Percentiles rank a stretch among this genome's conserved stretches.
These are phyloP conservation scores for Nitzschia sp. DNA, from an alignment of 108 stramenopile species.

Conservation along the genomic window DNA sequence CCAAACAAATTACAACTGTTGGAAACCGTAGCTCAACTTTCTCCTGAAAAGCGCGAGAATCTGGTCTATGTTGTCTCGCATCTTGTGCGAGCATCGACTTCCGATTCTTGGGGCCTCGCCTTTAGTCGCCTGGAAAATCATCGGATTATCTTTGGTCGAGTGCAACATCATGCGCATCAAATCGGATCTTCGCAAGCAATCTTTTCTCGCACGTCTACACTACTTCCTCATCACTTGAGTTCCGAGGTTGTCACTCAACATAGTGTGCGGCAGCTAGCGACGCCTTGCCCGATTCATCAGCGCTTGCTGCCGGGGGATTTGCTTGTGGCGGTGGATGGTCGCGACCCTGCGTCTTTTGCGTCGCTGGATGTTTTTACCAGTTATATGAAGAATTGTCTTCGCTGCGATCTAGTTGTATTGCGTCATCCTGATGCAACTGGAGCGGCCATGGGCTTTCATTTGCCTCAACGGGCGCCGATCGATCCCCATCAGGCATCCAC, in stretches of 20 bases:
- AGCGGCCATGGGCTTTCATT: constrained; percentile 2
- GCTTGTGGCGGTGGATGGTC: constrained; percentile 33
- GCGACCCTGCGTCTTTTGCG: constrained; percentile 4
- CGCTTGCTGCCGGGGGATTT: constrained; percentile 35
- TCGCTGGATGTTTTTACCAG: constrained; percentile 3
- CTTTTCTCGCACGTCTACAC: too few species aligned
- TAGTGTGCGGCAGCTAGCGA: not conserved
- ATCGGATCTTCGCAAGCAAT: too few species aligned
- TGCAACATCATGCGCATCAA: constrained; percentile 1
- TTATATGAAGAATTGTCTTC: constrained; percentile 8
- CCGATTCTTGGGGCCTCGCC: constrained; percentile 10
- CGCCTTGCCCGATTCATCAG: not conserved
- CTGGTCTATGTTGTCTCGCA: constrained; percentile 1
- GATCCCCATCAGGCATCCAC: not conserved
- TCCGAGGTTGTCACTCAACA: too few species aligned
- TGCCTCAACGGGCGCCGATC: not conserved
- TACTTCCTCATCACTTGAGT: too few species aligned
- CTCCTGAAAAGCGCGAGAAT: not conserved
- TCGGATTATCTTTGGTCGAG: constrained; percentile 14
- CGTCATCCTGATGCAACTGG: constrained; percentile 12
- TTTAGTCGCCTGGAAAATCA: constrained; percentile 13
- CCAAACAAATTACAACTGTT: not conserved
- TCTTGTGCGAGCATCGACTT: not conserved
- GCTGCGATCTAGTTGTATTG: constrained; percentile 10
- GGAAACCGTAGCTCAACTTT: not conserved